Evolutionary conservation across 192 early-diverging fungal genomes (phyloP).

Genomic region (Mortierella antarctica): DNA sequence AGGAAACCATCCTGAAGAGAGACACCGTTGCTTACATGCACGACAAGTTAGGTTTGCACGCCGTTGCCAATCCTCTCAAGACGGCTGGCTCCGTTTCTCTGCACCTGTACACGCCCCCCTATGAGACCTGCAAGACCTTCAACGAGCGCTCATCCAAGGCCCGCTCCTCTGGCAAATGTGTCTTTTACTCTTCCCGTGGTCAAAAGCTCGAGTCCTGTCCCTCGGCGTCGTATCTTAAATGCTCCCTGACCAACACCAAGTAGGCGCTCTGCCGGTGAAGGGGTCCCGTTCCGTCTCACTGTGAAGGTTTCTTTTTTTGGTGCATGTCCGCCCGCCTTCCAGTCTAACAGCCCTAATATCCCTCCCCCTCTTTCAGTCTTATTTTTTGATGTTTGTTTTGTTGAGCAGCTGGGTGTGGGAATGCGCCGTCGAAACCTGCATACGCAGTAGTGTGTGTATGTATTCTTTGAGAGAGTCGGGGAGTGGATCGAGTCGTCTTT

Average conservation of each 20-base stretch:
- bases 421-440: too few relatives aligned
- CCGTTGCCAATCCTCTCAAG: conserved; percentile 76
- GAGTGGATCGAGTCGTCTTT: too few relatives aligned
- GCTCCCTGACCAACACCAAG: conserved; percentile 44
- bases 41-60: conserved; percentile 91
- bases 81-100: conserved; percentile 79
- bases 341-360: too few relatives aligned
- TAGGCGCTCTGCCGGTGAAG: conserved; percentile 4
- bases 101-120: conserved; percentile 94
- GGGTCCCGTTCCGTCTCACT: not conserved
- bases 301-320: not conserved
- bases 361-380: too few relatives aligned
- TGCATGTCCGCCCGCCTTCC: too few relatives aligned
- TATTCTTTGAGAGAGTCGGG: too few relatives aligned
- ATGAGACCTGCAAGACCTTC: conserved; percentile 87
- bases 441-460: too few relatives aligned
- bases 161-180: conserved; percentile 68
- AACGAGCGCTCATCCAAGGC: conserved; percentile 79
- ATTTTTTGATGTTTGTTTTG: too few relatives aligned
- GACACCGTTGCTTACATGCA: conserved; percentile 90
- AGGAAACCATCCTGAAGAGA: conserved; percentile 61
- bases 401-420: too few relatives aligned
- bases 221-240: conserved; percentile 47
- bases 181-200: conserved; percentile 72
- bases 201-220: conserved; percentile 50